phyloP scores from a whole-genome alignment of 139 green algal species.

The Parachlorella kessleri region DNA sequence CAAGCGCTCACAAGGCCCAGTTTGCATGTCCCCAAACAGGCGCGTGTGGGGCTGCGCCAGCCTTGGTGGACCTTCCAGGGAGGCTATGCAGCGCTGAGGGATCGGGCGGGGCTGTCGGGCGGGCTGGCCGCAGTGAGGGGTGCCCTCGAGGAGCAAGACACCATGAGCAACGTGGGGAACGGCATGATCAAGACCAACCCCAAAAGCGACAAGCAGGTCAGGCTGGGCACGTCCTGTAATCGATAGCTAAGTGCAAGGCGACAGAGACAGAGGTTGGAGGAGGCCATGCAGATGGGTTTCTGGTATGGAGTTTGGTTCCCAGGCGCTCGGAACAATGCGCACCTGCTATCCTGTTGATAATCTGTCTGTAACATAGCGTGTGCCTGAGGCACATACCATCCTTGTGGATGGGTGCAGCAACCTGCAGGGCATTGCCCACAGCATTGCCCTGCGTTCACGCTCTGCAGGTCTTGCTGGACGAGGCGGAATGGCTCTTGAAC shows the following conservation, averaged over 20 bases:
- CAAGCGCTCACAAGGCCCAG: no score
- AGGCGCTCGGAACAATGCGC: neutral
- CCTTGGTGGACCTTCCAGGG: slow-evolving; percentile 76
- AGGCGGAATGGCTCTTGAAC: slow-evolving; percentile 47
- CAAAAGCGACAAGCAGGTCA: slow-evolving; percentile 33
- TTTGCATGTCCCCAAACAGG: no score
- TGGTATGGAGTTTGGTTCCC: neutral
- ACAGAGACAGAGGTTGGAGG: neutral
- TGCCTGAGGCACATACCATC: no score
- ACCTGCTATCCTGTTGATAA: no score
- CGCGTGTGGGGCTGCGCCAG: slow-evolving; percentile 60
- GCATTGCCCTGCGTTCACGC: neutral
- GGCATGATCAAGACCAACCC: slow-evolving; percentile 29
- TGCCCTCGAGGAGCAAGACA: slow-evolving; percentile 31
- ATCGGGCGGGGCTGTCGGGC: slow-evolving; percentile 42
- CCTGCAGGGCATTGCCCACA: neutral
- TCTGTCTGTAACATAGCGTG: no score
- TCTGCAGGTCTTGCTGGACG: slow-evolving; percentile 35
- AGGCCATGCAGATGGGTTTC: neutral
- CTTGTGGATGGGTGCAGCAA: neutral
- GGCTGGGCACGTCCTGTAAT: no score
- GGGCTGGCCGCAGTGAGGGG: slow-evolving; percentile 18
- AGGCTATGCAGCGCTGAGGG: slow-evolving; percentile 40
- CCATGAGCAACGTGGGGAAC: slow-evolving; percentile 30
- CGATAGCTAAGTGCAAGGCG: neutral